Percentiles rank a stretch among this genome's conserved stretches.
Conservation (phyloP, 1,139 yeast species). For the Casaregolazyma suthepensis region DNA sequence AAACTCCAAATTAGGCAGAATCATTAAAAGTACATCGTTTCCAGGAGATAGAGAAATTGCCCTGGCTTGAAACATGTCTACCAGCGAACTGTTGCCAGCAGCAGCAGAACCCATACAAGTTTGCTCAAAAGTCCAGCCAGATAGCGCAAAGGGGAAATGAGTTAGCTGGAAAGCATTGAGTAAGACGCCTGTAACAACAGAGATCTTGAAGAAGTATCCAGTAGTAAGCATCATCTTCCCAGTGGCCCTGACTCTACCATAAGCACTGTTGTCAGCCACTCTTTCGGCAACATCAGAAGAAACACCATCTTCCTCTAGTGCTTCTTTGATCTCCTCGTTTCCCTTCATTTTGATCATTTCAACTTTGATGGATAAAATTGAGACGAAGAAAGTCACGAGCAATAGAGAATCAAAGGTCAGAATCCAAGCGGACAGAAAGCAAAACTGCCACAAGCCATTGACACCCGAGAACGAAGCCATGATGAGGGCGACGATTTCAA, state of each 20-base stretch:
- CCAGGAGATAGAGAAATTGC: constrained; percentile 16
- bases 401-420: constrained; percentile 67
- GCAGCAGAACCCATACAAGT: constrained; percentile 7
- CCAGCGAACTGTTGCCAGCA: constrained; percentile 2
- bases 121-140: constrained; percentile 9
- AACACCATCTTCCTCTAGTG: constrained; percentile 91
- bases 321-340: constrained; percentile 71
- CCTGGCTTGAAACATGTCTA: constrained; percentile 9
- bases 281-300: constrained; percentile 64
- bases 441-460: constrained; percentile 64
- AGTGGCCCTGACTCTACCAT: constrained; percentile 15
- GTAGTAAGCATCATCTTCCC: constrained; percentile 31
- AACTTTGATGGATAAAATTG: constrained; percentile 79
- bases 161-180: constrained; percentile 48
- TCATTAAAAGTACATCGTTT: constrained; percentile 55
- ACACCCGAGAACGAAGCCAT: constrained; percentile 71
- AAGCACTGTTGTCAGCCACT: constrained; percentile 44
- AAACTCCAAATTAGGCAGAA: constrained; percentile 62
- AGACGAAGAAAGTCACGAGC: constrained; percentile 78
- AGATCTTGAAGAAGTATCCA: constrained; percentile 54
- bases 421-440: constrained; percentile 69
- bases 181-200: constrained; percentile 61
- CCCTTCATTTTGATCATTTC: constrained; percentile 87
- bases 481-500: constrained; percentile 68
- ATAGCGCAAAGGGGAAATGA: constrained; percentile 43